Percentiles rank a stretch among this genome's conserved stretches.
Conservation (phyloP, 2,329 filamentous ascomycete genomes). For the Bipolaris cookei region DNA sequence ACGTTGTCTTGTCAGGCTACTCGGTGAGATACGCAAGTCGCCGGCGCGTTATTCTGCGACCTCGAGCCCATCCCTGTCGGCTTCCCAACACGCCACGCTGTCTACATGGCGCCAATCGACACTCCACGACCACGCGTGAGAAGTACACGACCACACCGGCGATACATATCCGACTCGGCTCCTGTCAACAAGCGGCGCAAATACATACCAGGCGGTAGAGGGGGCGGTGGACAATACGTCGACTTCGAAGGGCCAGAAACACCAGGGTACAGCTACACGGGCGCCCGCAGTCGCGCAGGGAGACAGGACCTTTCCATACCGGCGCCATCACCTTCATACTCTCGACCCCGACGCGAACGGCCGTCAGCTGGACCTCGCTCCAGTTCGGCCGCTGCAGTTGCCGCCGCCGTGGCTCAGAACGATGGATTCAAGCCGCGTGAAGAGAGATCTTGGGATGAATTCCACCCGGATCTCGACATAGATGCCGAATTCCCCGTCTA, state of each 20-base stretch:
- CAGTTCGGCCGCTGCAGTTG: slow-evolving; percentile 85
- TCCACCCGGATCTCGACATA: slow-evolving; percentile 93
- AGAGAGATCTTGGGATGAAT: slow-evolving; percentile 96
- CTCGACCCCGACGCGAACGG: slow-evolving; percentile 48
- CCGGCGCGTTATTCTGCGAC: slow-evolving; percentile 37
- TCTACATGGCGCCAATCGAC: slow-evolving; percentile 45
- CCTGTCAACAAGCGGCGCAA: slow-evolving; percentile 55
- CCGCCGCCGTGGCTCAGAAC: slow-evolving; percentile 84
- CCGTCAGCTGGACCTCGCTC: slow-evolving; percentile 68
- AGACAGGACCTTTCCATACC: slow-evolving; percentile 51
- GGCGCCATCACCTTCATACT: slow-evolving; percentile 55
- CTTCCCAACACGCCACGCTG: slow-evolving; percentile 32
- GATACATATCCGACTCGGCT: slow-evolving; percentile 49
- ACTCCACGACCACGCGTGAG: slow-evolving; percentile 48
- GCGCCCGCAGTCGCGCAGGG: slow-evolving; percentile 61
- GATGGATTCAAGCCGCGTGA: slow-evolving; percentile 98
- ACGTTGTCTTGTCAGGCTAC: slow-evolving; percentile 20
- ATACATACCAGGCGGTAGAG: slow-evolving; percentile 86
- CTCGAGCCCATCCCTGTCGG: slow-evolving; percentile 33
- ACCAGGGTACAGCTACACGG: slow-evolving; percentile 53
- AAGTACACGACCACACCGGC: slow-evolving; percentile 43
- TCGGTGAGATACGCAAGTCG: slow-evolving; percentile 24
- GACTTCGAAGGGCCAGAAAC: slow-evolving; percentile 72
- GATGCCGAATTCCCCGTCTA: slow-evolving; percentile 80
- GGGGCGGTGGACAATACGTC: slow-evolving; percentile 83